Evolutionary conservation across 768 basidiomycete genomes (phyloP).

Genomic region (Collybia nuda): DNA sequence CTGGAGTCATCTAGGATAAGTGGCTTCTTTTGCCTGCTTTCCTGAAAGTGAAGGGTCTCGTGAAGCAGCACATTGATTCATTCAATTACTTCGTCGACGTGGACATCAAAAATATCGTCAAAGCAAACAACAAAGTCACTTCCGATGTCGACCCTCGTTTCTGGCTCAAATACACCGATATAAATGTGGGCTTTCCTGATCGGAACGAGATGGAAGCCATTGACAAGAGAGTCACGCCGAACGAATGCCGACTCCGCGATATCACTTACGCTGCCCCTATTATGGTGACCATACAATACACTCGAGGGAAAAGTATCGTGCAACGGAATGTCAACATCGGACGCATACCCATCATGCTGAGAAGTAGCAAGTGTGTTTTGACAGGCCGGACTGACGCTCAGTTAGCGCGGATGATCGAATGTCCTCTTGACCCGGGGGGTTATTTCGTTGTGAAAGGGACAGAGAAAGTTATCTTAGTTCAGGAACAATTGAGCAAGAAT

Average conservation of each 20-base stretch:
- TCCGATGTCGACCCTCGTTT: conserved; percentile 97
- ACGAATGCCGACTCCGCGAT: conserved; percentile 96
- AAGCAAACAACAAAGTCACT: conserved; percentile 89
- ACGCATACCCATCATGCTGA: conserved; percentile 92
- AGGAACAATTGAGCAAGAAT: conserved; percentile 98
- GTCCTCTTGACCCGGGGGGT: conserved; percentile 98
- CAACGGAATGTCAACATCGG: conserved; percentile 88
- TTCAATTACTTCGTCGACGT: conserved; percentile 99
- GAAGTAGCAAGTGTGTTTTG: conserved; percentile 93
- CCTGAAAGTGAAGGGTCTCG: conserved; percentile 95
- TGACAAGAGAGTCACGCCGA: conserved; percentile 86
- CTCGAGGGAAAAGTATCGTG: conserved; percentile 87
- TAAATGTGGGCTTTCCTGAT: conserved; percentile 89
- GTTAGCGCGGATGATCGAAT: conserved; percentile 94
- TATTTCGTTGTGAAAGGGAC: conserved; percentile 99
- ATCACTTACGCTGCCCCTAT: conserved; percentile 94
- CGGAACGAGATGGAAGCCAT: conserved; percentile 80
- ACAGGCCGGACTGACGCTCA: conserved; percentile 75
- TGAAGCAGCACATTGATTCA: conserved; percentile 98
- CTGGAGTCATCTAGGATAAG: conserved; percentile 71
- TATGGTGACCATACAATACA: conserved; percentile 92
- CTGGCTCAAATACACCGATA: conserved; percentile 96
- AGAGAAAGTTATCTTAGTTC: conserved; percentile 98
- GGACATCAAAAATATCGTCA: conserved; percentile 96
- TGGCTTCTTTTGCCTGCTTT: conserved; percentile 97